These are phyloP conservation scores for Thalassiosira hispida DNA, from an alignment of 352 stramenopile genomes.

Conservation along the genomic window DNA sequence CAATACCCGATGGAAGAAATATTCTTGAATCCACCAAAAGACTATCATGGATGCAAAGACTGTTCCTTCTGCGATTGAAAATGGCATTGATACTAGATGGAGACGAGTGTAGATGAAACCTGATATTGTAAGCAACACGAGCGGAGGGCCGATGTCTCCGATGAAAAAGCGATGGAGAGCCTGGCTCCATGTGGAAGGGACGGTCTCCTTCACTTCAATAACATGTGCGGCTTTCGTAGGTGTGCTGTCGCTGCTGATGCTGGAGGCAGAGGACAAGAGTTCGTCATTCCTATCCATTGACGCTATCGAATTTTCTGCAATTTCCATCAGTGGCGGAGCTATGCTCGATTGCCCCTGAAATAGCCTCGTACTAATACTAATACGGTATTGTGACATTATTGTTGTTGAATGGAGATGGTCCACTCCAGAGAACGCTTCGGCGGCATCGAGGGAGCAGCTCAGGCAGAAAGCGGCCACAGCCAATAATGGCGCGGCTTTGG, in stretches of 20 bases:
- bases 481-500: not conserved
- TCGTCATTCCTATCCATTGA: not conserved
- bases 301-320: not conserved
- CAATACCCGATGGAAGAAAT: conserved; percentile 64
- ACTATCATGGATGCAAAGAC: conserved; percentile 48
- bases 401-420: not conserved
- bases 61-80: conserved; percentile 37
- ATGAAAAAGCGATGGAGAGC: conserved; percentile 51
- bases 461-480: not conserved
- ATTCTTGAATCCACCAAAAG: conserved; percentile 76
- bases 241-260: not conserved
- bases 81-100: conserved; percentile 17
- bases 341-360: not conserved
- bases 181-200: conserved; percentile 46
- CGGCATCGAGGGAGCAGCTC: not conserved
- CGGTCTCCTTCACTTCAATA: conserved; percentile 8
- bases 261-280: not conserved
- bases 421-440: not conserved
- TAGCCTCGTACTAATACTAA: not conserved
- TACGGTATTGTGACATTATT: not conserved
- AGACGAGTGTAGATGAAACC: conserved; percentile 33
- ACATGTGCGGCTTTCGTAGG: not conserved
- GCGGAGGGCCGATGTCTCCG: conserved; percentile 35
- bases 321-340: not conserved
- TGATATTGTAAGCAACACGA: conserved; percentile 40